Conservation (phyloP, 164 flowering plant species). For the Tetracentron sinense region DNA sequence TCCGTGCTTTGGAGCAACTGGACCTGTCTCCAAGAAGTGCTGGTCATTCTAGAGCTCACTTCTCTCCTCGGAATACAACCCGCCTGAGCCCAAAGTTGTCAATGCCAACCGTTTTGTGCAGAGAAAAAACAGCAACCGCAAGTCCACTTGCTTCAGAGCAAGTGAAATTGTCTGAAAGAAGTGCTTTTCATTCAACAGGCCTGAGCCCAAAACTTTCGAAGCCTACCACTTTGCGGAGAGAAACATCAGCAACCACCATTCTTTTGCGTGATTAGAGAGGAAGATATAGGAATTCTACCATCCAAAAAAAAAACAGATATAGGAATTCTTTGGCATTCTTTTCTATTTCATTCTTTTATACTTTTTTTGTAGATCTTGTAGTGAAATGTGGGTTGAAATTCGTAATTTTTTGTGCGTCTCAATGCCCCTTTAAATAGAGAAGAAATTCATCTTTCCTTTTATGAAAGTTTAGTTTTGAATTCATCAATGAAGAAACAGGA, state of each 20-base stretch:
- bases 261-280: conserved; percentile 10
- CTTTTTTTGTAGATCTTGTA: conserved; percentile 14
- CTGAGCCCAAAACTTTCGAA: not conserved
- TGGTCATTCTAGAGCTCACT: not conserved
- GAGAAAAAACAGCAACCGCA: conserved; percentile 12
- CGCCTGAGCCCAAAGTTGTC: conserved; percentile 9
- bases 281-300: conserved; percentile 14
- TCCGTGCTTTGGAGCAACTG: conserved; percentile 44
- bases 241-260: not conserved
- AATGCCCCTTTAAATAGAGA: conserved; percentile 14
- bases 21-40: conserved; percentile 42
- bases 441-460: not conserved
- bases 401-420: conserved; percentile 13
- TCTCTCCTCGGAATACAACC: conserved; percentile 17
- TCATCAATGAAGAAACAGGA: not conserved
- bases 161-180: not conserved
- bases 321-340: conserved; percentile 11
- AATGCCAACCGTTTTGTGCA: conserved; percentile 10
- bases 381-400: conserved; percentile 6
- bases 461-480: not conserved
- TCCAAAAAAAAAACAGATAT: too few relatives aligned
- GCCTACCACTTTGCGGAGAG: not conserved
- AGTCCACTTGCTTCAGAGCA: conserved; percentile 22
- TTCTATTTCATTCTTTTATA: not conserved
- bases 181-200: not conserved